A percentile compares a stretch with the other conserved stretches of the same genome.
Evolutionary conservation across 1,284 basidiomycete species (phyloP).

Genomic region (Porogramme epimiltina): DNA sequence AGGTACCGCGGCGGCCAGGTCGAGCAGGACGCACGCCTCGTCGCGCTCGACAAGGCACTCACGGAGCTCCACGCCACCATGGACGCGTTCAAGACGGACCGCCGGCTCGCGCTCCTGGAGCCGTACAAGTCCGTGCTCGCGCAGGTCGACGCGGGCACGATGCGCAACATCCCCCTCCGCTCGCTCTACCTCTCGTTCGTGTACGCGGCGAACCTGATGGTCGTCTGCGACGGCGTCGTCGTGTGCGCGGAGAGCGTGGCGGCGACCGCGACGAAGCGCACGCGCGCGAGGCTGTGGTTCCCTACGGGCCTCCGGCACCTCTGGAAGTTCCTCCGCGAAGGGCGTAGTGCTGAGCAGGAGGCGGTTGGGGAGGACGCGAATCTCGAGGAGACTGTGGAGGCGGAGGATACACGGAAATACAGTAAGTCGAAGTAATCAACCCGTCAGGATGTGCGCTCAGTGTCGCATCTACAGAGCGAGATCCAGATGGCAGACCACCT

Average conservation of each 20-base stretch:
- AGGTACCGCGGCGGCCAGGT: conserved; percentile 40
- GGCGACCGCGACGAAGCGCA: conserved; percentile 40
- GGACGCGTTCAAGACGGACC: conserved; percentile 39
- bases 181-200: conserved; percentile 49
- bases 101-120: conserved; percentile 46
- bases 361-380: conserved; percentile 40
- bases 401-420: conserved; percentile 31
- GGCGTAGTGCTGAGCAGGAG: conserved; percentile 29
- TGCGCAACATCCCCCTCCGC: conserved; percentile 35
- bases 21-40: conserved; percentile 29
- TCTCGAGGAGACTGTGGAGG: conserved; percentile 29
- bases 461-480: conserved; percentile 33
- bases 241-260: conserved; percentile 46
- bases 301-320: conserved; percentile 49
- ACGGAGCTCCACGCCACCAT: conserved; percentile 40
- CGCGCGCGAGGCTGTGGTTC: conserved; percentile 48
- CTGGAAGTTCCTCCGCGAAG: conserved; percentile 36
- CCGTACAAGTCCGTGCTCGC: conserved; percentile 45
- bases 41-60: conserved; percentile 40
- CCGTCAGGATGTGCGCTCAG: background rate
- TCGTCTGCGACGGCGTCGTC: conserved; percentile 44
- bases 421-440: conserved; percentile 33
- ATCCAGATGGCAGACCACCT: conserved; percentile 52
- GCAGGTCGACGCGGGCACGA: conserved; percentile 9
- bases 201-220: conserved; percentile 46